Conservation (phyloP, 78 protist genomes). For the Dictyostelium brefeldianum region DNA sequence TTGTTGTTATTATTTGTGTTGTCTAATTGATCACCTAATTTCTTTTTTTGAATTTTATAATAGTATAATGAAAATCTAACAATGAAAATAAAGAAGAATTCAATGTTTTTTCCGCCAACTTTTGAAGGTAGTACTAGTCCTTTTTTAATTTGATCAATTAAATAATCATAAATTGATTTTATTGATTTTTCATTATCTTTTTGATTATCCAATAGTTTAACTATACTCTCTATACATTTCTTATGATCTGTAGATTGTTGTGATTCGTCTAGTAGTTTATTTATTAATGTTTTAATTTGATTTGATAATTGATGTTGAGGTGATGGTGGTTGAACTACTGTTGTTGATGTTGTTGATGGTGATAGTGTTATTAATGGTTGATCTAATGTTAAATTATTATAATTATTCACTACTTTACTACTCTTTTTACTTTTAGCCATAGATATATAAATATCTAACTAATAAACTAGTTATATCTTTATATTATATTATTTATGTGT, state of each 20-base stretch:
- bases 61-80: neutral
- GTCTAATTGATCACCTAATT: neutral
- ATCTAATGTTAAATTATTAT: no score
- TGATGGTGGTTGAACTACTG: neutral
- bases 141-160: conserved; percentile 9
- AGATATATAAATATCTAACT: no score
- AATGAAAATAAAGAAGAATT: neutral
- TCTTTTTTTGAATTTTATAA: neutral
- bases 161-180: neutral
- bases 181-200: neutral
- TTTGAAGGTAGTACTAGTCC: neutral
- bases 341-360: no score
- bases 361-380: no score
- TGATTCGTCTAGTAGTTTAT: neutral
- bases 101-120: neutral
- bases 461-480: no score
- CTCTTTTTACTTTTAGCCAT: no score
- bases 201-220: neutral
- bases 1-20: neutral
- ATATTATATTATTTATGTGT: no score
- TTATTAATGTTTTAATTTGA: neutral
- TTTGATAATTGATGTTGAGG: neutral
- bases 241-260: neutral
- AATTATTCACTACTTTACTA: no score
- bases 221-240: neutral